Base-by-base conservation (phyloP, 306 rosid species). In the Canavalia gladiata region DNA sequence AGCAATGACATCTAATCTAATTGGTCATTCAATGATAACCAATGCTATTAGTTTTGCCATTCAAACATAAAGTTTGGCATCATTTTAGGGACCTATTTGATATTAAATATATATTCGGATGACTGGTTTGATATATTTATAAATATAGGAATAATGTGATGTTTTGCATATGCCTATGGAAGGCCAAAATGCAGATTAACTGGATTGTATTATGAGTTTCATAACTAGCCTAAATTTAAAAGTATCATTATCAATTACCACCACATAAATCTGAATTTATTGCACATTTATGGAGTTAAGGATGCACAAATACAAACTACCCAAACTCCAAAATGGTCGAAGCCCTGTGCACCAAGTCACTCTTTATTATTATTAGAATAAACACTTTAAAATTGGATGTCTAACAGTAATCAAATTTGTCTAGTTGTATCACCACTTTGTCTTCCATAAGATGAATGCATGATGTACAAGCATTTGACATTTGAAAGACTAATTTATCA, bases 11-110 rank as follows among this genome's bases (percentile, higher is more conserved):
- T n/a, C 67, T 54, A 47, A 52, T n/a, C 67, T 54, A 74, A 52
- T 64, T 64, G 79, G 37, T 41, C 74, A 51, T 55, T 64, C 59
- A 65, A 6, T 65, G 68, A 81, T 73, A 73, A 65, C 18, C 54
- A 74, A 50, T 28, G 49, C 25, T 29, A 49, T 37, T 43, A 62
- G 13, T 39, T 55, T 13, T 5, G 0, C 52, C 18, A 28, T 63
- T 62, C 71, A 62, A 56, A 42, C 49, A 81, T n/a, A 41, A 72
- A 66, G 25, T 30, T 72, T 72, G 47, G 11, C 4, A 29, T 28
- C 54, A 71, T 51, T 55, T 45, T 42, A 37, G 31, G 72, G 52
- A 60, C 35, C 46, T 58, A 60, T 35, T 49, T 37, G 60, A 55
- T 59, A 43, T 46, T 49, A 37, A 47, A 47, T 45, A 11, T 31